A percentile compares a stretch with the other conserved stretches of the same genome.
These are phyloP conservation scores for Trametes cingulata DNA, from an alignment of 768 basidiomycete genomes.

Conservation along the genomic window DNA sequence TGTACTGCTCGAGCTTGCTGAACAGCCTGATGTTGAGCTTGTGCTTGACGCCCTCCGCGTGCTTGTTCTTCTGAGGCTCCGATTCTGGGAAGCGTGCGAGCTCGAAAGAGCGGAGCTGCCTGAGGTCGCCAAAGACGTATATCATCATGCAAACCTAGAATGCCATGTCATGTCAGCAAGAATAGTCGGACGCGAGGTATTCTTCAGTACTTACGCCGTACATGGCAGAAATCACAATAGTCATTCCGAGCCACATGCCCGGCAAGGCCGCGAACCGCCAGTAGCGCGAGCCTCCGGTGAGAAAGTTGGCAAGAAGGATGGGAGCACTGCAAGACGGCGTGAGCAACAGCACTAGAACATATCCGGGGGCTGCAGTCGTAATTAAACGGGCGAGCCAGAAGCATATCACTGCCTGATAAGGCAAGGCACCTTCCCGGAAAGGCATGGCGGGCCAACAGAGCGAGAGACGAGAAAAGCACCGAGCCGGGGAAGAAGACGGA, in stretches of 20 bases:
- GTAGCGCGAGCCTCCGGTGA: constrained; percentile 51
- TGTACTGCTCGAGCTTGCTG: neutral
- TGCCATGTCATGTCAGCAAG: neutral
- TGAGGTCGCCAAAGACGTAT: constrained; percentile 77
- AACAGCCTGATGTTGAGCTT: constrained; percentile 11
- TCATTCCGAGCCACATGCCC: constrained; percentile 70
- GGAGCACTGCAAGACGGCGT: constrained; percentile 25
- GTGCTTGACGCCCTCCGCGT: neutral
- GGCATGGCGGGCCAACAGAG: neutral
- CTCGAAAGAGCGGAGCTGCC: constrained; percentile 78
- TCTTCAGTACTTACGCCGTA: constrained; percentile 52
- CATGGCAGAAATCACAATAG: constrained; percentile 59
- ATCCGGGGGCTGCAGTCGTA: neutral
- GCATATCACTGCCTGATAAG: neutral
- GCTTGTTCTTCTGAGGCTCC: neutral
- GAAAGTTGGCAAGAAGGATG: constrained; percentile 44
- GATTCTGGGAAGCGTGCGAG: constrained; percentile 46
- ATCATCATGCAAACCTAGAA: constrained; percentile 63
- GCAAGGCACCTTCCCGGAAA: constrained; percentile 6
- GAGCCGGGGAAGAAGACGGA: constrained; percentile 1
- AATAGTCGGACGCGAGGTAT: neutral
- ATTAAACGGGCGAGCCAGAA: neutral
- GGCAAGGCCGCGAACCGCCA: constrained; percentile 60
- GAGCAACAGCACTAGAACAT: neutral
- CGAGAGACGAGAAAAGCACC: constrained; percentile 6